A percentile compares a stretch with the other conserved stretches of the same genome.
Evolutionary conservation across 2,329 filamentous ascomycete species (phyloP).

Genomic region (Chaetomiaceae sp.): DNA sequence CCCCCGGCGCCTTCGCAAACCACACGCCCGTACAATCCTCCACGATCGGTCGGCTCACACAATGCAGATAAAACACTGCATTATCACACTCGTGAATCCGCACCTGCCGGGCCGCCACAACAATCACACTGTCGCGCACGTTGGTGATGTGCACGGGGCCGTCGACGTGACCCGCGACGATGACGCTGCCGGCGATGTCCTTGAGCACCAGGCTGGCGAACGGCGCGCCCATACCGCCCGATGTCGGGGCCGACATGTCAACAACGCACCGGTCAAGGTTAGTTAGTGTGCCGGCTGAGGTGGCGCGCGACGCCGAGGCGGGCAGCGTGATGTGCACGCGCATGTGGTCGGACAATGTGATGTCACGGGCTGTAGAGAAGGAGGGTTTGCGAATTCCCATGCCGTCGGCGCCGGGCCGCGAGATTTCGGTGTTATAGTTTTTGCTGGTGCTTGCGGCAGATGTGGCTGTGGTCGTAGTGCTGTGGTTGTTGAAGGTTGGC

Average conservation of each 20-base stretch:
- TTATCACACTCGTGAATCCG: constrained; percentile 83
- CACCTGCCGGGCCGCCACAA: constrained; percentile 81
- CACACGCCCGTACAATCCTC: constrained; percentile 77
- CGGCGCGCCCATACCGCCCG: constrained; percentile 45
- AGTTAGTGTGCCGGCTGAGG: constrained; percentile 68
- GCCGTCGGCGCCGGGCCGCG: constrained; percentile 32
- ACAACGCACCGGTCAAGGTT: constrained; percentile 68
- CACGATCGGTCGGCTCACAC: constrained; percentile 82
- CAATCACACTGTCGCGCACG: constrained; percentile 66
- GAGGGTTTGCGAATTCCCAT: constrained; percentile 52
- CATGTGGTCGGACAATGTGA: constrained; percentile 63
- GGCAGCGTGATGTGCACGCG: constrained; percentile 75
- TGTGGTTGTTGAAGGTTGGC: constrained; percentile 28
- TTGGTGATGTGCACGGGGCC: constrained; percentile 82
- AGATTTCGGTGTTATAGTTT: constrained; percentile 57
- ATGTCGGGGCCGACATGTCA: constrained; percentile 70
- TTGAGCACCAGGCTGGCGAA: constrained; percentile 69
- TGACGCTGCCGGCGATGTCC: constrained; percentile 63
- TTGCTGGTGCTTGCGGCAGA: constrained; percentile 27
- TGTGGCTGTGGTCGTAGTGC: background rate
- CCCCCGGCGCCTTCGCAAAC: constrained; percentile 70
- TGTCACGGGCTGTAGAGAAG: constrained; percentile 57
- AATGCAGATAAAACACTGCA: constrained; percentile 79
- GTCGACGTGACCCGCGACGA: constrained; percentile 72
- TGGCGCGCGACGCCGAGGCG: constrained; percentile 63